Evolutionary conservation across 202 grass and related monocot genomes (phyloP).

Genomic region (Digitaria exilis): DNA sequence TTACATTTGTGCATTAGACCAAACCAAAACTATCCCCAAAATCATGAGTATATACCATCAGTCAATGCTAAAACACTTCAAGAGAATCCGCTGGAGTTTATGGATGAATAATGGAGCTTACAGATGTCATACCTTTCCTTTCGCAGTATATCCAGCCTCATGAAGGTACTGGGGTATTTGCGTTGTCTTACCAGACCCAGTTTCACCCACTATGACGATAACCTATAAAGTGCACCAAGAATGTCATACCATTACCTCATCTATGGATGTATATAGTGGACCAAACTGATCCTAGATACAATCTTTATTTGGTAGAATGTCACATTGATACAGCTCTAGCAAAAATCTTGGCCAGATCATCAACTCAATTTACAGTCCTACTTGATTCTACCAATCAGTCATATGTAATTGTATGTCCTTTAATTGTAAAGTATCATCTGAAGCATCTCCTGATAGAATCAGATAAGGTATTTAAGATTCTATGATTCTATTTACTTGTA

Average conservation of each 20-base stretch:
- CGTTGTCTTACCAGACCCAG: slow-evolving; percentile 94
- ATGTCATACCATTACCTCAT: background rate
- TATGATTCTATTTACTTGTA: background rate
- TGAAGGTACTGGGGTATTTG: slow-evolving; percentile 98
- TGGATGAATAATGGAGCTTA: background rate
- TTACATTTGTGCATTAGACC: background rate
- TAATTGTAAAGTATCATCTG: background rate
- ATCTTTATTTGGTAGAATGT: slow-evolving; percentile 1
- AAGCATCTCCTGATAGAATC: background rate
- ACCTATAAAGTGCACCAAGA: slow-evolving; percentile 51
- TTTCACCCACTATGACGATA: slow-evolving; percentile 96
- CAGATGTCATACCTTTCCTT: slow-evolving; percentile 56
- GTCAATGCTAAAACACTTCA: background rate
- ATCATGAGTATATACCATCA: background rate
- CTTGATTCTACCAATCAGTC: background rate
- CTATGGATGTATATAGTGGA: background rate
- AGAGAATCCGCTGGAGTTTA: background rate
- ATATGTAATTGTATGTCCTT: background rate
- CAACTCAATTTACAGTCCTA: background rate
- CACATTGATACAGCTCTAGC: background rate
- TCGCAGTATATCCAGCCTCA: slow-evolving; percentile 87
- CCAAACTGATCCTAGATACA: background rate
- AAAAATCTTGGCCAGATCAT: background rate
- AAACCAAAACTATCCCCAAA: slow-evolving; percentile 5
- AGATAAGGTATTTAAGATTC: background rate